Percentiles rank a stretch among this genome's conserved stretches.
Evolutionary conservation across 805 yeast genomes (phyloP).

Genomic region (Candida ponderosae): DNA sequence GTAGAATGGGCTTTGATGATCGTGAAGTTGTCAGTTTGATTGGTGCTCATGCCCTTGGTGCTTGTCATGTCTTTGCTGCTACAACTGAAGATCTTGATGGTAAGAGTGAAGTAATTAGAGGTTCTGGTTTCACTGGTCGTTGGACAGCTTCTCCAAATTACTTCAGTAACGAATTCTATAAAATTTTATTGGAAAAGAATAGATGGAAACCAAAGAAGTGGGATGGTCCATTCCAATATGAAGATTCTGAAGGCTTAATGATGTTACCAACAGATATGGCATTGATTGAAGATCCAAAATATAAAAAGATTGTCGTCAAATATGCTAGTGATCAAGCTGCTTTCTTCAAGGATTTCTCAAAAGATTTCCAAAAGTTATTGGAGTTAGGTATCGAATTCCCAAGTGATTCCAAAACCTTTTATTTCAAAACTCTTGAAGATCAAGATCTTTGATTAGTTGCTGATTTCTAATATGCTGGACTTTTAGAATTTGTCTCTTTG

Average conservation of each 20-base stretch:
- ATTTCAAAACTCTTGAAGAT: slow-evolving; percentile 63
- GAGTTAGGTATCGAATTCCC: slow-evolving; percentile 74
- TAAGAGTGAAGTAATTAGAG: slow-evolving; percentile 20
- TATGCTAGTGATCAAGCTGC: slow-evolving; percentile 60
- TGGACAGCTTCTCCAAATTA: slow-evolving; percentile 80
- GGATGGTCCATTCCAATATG: slow-evolving; percentile 57
- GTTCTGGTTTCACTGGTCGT: slow-evolving; percentile 81
- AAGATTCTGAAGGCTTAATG: slow-evolving; percentile 60
- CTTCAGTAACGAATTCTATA: slow-evolving; percentile 70
- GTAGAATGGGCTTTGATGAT: slow-evolving; percentile 60
- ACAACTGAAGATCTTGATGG: slow-evolving; percentile 7
- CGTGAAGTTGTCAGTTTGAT: slow-evolving; percentile 66
- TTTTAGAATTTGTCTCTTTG: no score
- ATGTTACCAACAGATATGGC: slow-evolving; percentile 83
- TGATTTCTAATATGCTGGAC: neutral
- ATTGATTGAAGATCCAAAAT: slow-evolving; percentile 51
- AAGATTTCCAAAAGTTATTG: slow-evolving; percentile 59
- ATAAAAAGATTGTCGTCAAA: slow-evolving; percentile 50
- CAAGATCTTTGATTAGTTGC: slow-evolving; percentile 30
- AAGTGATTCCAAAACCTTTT: slow-evolving; percentile 31
- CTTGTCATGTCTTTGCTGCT: slow-evolving; percentile 50
- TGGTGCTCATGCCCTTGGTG: slow-evolving; percentile 74
- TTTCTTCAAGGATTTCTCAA: slow-evolving; percentile 58
- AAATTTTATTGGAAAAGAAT: slow-evolving; percentile 44
- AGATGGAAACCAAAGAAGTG: slow-evolving; percentile 49